Evolutionary conservation across 768 basidiomycete genomes (phyloP).

Genomic region (Amanita exitialis): DNA sequence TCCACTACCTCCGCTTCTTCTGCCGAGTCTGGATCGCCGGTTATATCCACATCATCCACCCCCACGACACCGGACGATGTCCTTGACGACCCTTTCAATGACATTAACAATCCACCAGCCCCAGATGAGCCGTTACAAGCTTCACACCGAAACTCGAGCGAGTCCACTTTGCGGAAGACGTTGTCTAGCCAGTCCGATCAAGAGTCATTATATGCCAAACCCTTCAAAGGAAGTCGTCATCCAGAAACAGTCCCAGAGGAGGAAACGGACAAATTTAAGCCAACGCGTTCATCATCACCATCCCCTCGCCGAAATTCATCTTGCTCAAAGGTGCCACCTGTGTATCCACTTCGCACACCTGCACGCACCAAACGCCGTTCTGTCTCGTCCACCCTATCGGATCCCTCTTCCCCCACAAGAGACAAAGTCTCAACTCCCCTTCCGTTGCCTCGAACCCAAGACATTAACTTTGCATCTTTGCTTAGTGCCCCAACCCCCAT

Average conservation of each 20-base stretch:
- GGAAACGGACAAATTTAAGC: constrained; percentile 19
- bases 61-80: constrained; percentile 50
- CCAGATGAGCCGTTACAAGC: background rate
- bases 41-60: constrained; percentile 30
- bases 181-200: constrained; percentile 18
- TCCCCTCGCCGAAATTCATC: constrained; percentile 20
- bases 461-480: constrained; percentile 51
- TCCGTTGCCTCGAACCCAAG: constrained; percentile 29
- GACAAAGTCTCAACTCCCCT: constrained; percentile 33
- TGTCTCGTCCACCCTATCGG: constrained; percentile 79
- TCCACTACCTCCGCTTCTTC: constrained; percentile 49
- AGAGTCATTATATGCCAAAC: constrained; percentile 25
- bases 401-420: constrained; percentile 38
- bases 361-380: constrained; percentile 94
- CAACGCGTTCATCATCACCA: constrained; percentile 15
- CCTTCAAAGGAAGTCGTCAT: constrained; percentile 18
- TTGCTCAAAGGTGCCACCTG: constrained; percentile 38
- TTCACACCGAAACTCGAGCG: constrained; percentile 44
- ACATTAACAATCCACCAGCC: background rate
- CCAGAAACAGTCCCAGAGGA: constrained; percentile 49
- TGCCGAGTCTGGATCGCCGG: constrained; percentile 39
- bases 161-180: constrained; percentile 47
- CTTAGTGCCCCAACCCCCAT: constrained; percentile 61
- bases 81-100: constrained; percentile 32
- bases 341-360: constrained; percentile 74